These are phyloP conservation scores for Fusarium brevicatenulatum DNA, from an alignment of 2,329 filamentous ascomycete genomes.

Conservation along the genomic window DNA sequence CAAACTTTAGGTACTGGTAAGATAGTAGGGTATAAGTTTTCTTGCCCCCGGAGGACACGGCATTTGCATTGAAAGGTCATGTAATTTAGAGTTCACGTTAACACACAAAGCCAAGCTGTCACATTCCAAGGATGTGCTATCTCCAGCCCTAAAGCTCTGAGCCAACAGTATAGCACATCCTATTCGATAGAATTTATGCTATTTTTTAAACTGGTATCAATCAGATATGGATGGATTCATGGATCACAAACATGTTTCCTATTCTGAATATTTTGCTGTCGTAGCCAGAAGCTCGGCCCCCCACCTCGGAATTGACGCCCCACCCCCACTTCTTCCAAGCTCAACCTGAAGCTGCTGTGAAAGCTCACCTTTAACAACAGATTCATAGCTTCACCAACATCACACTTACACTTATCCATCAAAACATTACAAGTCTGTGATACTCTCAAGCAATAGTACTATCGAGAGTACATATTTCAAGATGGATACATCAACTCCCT, in stretches of 20 bases:
- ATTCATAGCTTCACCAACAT: conserved; percentile 1
- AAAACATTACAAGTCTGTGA: not conserved
- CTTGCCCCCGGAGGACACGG: not conserved
- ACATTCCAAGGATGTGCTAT: conserved; percentile 2
- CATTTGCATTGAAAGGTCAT: not conserved
- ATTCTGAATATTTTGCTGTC: not conserved
- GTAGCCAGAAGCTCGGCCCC: not conserved
- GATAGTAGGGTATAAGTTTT: not conserved
- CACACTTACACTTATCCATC: not conserved
- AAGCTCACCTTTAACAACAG: conserved; percentile 23
- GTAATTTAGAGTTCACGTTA: not conserved
- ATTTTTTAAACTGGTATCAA: not conserved
- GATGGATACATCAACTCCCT: conserved; percentile 50
- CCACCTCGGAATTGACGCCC: conserved; percentile 35
- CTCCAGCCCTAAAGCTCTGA: too few species aligned
- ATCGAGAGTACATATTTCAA: not conserved
- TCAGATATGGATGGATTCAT: not conserved
- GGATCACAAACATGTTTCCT: not conserved
- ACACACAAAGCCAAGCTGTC: conserved; percentile 3
- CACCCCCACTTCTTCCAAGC: conserved; percentile 34
- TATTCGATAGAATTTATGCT: not conserved
- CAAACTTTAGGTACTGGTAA: not conserved
- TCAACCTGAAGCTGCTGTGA: conserved; percentile 11
- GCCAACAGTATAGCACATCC: too few species aligned
- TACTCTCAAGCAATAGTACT: too few species aligned